These are phyloP conservation scores for Komagataea norvegica DNA, from an alignment of 1,139 yeast species.

Conservation along the genomic window DNA sequence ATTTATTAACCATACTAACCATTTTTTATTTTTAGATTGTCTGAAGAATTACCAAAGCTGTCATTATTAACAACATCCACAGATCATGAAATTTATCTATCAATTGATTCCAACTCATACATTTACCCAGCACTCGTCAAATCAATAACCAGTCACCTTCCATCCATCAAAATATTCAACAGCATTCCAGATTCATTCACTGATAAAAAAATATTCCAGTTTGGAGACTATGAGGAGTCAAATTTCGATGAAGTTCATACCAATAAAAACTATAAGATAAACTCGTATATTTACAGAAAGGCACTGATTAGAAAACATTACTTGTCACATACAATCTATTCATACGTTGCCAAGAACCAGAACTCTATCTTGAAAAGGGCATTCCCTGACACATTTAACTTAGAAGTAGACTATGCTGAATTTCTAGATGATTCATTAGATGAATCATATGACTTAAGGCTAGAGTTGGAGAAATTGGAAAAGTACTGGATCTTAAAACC, in stretches of 20 bases:
- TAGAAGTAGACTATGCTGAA: constrained; percentile 96
- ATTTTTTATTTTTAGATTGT: neutral
- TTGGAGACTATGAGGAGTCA: constrained; percentile 85
- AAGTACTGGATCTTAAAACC: constrained; percentile 89
- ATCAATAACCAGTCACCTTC: constrained; percentile 37
- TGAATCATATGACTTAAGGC: constrained; percentile 83
- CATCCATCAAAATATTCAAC: constrained; percentile 15
- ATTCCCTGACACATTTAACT: constrained; percentile 69
- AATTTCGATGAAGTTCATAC: constrained; percentile 54
- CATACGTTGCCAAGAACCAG: constrained; percentile 72
- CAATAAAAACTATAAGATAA: constrained; percentile 52
- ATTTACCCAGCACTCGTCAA: constrained; percentile 50
- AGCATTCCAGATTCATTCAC: neutral
- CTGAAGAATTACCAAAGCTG: neutral
- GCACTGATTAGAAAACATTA: constrained; percentile 88
- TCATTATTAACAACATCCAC: neutral
- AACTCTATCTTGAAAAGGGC: constrained; percentile 53
- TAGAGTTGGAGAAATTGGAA: constrained; percentile 61
- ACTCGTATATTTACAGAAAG: constrained; percentile 81
- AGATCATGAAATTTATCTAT: constrained; percentile 15
- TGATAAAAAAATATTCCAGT: constrained; percentile 52
- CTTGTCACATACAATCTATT: constrained; percentile 72
- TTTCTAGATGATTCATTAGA: constrained; percentile 90
- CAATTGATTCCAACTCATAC: constrained; percentile 42
- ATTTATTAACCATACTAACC: neutral